phyloP scores from a whole-genome alignment of 345 rosid species.

The Limnanthes douglasii region DNA sequence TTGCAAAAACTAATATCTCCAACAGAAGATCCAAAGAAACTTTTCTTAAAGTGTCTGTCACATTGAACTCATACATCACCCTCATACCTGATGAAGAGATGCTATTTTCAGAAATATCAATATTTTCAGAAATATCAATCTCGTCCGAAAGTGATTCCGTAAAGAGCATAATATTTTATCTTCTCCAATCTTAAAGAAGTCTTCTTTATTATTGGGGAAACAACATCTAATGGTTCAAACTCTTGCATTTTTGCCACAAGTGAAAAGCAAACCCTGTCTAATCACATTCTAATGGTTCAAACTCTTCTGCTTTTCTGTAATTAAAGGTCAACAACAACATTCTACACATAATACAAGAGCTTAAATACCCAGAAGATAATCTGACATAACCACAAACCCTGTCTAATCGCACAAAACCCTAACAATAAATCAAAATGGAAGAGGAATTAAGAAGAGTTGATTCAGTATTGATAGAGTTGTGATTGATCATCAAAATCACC shows the following conservation, averaged over 20 bases:
- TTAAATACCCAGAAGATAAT: no score
- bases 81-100: slow-evolving; percentile 59
- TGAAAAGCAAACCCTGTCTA: slow-evolving; percentile 73
- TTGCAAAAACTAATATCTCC: slow-evolving; percentile 80
- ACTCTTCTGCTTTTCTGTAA: no score
- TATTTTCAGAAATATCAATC: slow-evolving; percentile 83
- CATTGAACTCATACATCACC: slow-evolving; percentile 52
- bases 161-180: slow-evolving; percentile 68
- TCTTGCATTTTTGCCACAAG: slow-evolving; percentile 62
- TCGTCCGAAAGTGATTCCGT: slow-evolving; percentile 63
- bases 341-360: no score
- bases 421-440: no score
- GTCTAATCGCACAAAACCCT: no score
- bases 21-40: slow-evolving; percentile 45
- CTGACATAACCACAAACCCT: no score
- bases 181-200: slow-evolving; percentile 51
- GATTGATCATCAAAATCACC: no score
- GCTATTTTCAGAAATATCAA: slow-evolving; percentile 73
- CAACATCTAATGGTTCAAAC: slow-evolving; percentile 58
- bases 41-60: slow-evolving; percentile 35
- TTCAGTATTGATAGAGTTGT: no score
- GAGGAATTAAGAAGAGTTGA: no score
- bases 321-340: no score
- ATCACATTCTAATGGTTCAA: no score
- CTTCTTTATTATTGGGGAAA: slow-evolving; percentile 36